Conservation (phyloP, 352 stramenopile species). For the Phytophthora sansomeana region DNA sequence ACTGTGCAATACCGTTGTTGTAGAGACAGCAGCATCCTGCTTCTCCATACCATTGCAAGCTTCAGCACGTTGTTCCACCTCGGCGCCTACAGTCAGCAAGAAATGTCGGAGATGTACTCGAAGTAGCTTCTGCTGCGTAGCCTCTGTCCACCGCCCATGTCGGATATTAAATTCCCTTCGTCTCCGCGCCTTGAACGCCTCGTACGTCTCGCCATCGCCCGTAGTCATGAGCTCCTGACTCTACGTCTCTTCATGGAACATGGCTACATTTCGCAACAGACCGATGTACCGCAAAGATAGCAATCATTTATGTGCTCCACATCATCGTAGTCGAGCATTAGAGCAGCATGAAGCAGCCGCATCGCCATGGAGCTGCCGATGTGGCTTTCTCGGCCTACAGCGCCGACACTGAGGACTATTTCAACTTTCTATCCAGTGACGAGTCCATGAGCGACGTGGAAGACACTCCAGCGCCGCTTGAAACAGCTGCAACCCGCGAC, state of each 20-base stretch:
- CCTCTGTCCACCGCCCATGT: constrained; percentile 10
- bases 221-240: constrained; percentile 17
- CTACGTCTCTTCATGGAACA: constrained; percentile 29
- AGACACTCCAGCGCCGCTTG: constrained; percentile 13
- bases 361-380: constrained; percentile 9
- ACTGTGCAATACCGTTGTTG: not conserved
- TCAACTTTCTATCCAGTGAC: constrained; percentile 65
- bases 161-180: constrained; percentile 23
- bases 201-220: constrained; percentile 25
- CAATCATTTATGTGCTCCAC: not conserved
- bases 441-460: constrained; percentile 55
- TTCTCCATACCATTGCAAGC: not conserved
- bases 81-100: constrained; percentile 22
- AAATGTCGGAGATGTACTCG: constrained; percentile 42
- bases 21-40: not conserved
- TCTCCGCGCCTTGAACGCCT: constrained; percentile 33
- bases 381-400: constrained; percentile 40
- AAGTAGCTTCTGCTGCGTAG: constrained; percentile 32
- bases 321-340: not conserved
- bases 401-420: constrained; percentile 63
- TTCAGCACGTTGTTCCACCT: constrained; percentile 2
- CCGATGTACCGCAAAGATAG: constrained; percentile 16
- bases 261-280: constrained; percentile 29
- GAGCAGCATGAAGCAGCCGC: constrained; percentile 24
- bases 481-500: constrained; percentile 16